These are phyloP conservation scores for Salvia miltiorrhiza DNA, from an alignment of 257 asterid genomes.

Conservation along the genomic window DNA sequence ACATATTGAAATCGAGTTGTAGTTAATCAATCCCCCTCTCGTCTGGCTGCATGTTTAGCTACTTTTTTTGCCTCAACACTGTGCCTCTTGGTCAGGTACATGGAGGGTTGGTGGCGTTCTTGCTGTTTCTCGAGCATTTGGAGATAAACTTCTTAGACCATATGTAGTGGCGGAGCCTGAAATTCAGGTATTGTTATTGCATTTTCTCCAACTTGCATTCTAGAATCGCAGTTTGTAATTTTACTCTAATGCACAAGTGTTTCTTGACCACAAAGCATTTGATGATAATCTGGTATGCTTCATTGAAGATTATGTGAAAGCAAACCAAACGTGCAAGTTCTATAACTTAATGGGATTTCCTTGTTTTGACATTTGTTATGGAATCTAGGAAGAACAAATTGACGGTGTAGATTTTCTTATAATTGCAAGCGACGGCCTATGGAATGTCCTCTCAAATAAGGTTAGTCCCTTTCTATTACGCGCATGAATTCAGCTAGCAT, in stretches of 20 bases:
- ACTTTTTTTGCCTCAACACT: neutral
- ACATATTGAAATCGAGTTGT: neutral
- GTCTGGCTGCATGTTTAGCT: neutral
- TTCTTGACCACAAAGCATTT: neutral
- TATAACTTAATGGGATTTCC: neutral
- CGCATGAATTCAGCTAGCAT: too few species aligned
- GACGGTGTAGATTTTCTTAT: slow-evolving; percentile 66
- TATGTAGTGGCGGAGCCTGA: slow-evolving; percentile 74
- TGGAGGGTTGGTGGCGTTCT: slow-evolving; percentile 93
- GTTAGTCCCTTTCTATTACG: slow-evolving; percentile 27
- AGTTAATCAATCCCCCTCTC: neutral
- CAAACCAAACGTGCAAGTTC: neutral
- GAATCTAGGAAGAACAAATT: slow-evolving; percentile 60
- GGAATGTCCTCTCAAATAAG: slow-evolving; percentile 80
- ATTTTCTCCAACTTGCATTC: neutral
- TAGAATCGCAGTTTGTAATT: neutral
- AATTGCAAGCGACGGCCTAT: slow-evolving; percentile 80
- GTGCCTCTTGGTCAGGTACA: slow-evolving; percentile 44
- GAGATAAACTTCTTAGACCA: slow-evolving; percentile 68
- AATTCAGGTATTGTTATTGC: slow-evolving; percentile 44
- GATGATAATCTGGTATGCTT: neutral
- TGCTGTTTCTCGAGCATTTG: slow-evolving; percentile 91
- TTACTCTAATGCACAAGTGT: neutral
- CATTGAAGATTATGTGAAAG: neutral
- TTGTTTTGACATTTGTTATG: neutral